These are phyloP conservation scores for Chalara sp. DNA, from an alignment of 2,329 filamentous ascomycete species.

Conservation along the genomic window DNA sequence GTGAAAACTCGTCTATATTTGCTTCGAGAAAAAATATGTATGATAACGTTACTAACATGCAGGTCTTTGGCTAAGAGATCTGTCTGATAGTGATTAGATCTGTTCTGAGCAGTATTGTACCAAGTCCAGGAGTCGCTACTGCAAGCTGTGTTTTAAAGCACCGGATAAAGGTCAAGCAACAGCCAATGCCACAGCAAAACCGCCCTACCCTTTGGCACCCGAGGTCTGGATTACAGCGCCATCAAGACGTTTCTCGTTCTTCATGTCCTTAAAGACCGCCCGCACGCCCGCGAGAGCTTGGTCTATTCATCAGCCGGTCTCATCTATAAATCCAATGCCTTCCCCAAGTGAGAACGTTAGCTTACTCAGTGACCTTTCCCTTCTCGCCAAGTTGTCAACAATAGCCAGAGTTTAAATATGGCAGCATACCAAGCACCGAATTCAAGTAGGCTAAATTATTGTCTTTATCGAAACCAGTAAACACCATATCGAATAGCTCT, in stretches of 20 bases:
- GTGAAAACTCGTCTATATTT: too few relatives aligned
- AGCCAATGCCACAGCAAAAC: constrained; percentile 12
- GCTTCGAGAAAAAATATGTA: too few relatives aligned
- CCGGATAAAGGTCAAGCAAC: constrained; percentile 2
- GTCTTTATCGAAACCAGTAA: constrained; percentile 46
- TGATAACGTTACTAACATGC: too few relatives aligned
- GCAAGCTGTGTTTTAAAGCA: too few relatives aligned
- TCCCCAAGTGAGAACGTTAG: constrained; percentile 2
- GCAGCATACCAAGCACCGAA: too few relatives aligned
- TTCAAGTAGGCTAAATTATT: constrained; percentile 40
- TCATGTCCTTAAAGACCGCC: constrained; percentile 12
- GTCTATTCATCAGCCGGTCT: constrained; percentile 11
- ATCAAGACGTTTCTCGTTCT: constrained; percentile 12
- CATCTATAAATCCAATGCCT: too few relatives aligned
- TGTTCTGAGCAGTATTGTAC: too few relatives aligned
- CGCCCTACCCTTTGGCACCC: constrained; percentile 15
- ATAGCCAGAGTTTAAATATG: constrained; percentile 37
- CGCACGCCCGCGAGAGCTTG: constrained; percentile 11
- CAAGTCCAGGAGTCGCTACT: too few relatives aligned
- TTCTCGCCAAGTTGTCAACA: constrained; percentile 46
- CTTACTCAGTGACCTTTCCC: constrained; percentile 36
- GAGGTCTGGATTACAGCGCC: constrained; percentile 13
- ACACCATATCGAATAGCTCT: constrained; percentile 45
- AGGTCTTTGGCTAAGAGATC: too few relatives aligned
- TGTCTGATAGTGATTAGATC: too few relatives aligned